Percentiles rank a stretch among this genome's conserved stretches.
Conservation (phyloP, 176 grass and related monocot species). For the Themeda triandra region DNA sequence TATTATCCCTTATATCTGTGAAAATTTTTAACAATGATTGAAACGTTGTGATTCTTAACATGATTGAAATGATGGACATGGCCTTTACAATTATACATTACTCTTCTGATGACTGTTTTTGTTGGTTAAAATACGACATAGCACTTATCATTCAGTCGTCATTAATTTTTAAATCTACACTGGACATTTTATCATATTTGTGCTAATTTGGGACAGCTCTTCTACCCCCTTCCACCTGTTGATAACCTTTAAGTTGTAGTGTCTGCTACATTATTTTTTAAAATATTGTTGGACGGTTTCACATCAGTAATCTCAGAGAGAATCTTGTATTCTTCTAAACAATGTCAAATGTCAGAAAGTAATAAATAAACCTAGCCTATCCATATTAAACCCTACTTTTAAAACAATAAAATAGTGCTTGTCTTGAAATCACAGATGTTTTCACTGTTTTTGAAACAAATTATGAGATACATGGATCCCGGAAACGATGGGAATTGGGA, state of each 20-base stretch:
- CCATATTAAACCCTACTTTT: not conserved
- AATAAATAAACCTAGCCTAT: not conserved
- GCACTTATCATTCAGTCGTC: not conserved
- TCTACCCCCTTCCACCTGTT: not conserved
- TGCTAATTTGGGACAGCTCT: too few species aligned
- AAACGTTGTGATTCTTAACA: not conserved
- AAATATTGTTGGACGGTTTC: conserved; percentile 8
- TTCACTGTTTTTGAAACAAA: not conserved
- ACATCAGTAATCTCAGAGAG: not conserved
- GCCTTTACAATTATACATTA: not conserved
- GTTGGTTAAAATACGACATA: not conserved
- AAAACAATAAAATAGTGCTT: not conserved
- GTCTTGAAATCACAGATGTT: not conserved
- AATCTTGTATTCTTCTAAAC: not conserved
- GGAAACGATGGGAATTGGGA: not conserved
- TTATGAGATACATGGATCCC: not conserved
- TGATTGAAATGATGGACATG: conserved; percentile 4
- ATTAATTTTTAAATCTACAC: not conserved
- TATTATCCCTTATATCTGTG: not conserved
- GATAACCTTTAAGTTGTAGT: not conserved
- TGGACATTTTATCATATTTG: not conserved
- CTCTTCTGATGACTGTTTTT: not conserved
- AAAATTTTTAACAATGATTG: not conserved
- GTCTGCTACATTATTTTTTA: not conserved
- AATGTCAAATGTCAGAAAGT: not conserved